Evolutionary conservation across 2,329 filamentous ascomycete genomes (phyloP).

Genomic region (Fusarium liriodendri): DNA sequence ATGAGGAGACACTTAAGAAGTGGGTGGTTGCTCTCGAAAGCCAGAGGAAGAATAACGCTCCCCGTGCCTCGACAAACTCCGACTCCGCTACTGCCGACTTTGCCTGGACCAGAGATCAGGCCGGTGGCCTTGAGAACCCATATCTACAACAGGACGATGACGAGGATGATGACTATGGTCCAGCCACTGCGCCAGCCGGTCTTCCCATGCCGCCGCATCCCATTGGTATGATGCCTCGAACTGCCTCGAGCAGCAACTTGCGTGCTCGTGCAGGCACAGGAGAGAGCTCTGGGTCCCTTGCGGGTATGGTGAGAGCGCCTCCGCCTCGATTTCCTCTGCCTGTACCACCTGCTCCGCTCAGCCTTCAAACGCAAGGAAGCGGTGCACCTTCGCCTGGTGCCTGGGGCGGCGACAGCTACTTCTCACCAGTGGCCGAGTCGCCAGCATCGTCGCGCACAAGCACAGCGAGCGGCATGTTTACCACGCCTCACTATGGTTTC

Average conservation of each 20-base stretch:
- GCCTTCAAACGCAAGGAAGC: constrained; percentile 70
- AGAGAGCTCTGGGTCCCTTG: constrained; percentile 72
- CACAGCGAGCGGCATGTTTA: constrained; percentile 79
- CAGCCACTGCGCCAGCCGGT: constrained; percentile 50
- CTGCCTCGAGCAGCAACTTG: constrained; percentile 77
- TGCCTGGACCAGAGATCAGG: constrained; percentile 78
- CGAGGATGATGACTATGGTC: constrained; percentile 66
- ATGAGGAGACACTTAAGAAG: constrained; percentile 92
- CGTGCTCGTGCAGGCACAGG: constrained; percentile 81
- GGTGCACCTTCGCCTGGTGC: constrained; percentile 69
- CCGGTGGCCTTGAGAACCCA: constrained; percentile 79
- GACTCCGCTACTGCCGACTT: constrained; percentile 77
- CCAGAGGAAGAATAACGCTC: constrained; percentile 74
- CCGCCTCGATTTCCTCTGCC: constrained; percentile 79
- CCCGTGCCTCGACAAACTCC: constrained; percentile 59
- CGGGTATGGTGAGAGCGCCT: constrained; percentile 67
- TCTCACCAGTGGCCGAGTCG: constrained; percentile 87
- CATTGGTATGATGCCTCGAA: constrained; percentile 47
- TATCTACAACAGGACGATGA: constrained; percentile 74
- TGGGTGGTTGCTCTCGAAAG: constrained; percentile 85
- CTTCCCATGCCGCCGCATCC: constrained; percentile 47
- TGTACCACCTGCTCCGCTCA: constrained; percentile 68
- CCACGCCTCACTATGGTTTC: constrained; percentile 69
- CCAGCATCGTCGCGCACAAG: constrained; percentile 81
- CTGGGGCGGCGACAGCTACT: constrained; percentile 84